Evolutionary conservation across 2,329 filamentous ascomycete species (phyloP).

Genomic region (Xylariales sp.): DNA sequence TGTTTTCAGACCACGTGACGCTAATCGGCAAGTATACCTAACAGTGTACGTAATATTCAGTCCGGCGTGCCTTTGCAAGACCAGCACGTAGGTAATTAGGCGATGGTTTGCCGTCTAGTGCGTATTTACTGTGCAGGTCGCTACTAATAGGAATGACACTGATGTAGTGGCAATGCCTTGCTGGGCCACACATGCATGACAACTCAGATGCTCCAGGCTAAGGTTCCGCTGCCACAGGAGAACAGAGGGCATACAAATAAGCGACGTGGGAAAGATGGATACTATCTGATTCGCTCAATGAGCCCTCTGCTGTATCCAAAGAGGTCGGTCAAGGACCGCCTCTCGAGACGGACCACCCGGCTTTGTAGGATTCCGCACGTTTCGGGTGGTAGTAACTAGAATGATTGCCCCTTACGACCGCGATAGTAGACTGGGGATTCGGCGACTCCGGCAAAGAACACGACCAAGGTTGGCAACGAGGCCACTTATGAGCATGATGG

Average conservation of each 20-base stretch:
- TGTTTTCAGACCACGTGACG: conserved; percentile 11
- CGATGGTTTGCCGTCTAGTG: neutral
- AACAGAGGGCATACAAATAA: conserved; percentile 1
- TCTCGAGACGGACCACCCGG: neutral
- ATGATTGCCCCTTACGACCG: conserved; percentile 8
- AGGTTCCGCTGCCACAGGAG: conserved; percentile 9
- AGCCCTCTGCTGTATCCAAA: neutral
- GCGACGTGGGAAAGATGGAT: neutral
- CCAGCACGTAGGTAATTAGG: neutral
- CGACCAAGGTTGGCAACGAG: neutral
- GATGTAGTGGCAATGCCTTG: neutral
- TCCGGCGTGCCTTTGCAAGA: neutral
- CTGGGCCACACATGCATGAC: conserved; percentile 27
- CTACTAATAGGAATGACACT: neutral
- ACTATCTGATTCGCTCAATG: conserved; percentile 6
- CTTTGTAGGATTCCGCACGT: conserved; percentile 3
- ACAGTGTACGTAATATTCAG: neutral
- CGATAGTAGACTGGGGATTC: neutral
- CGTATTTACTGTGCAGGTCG: neutral
- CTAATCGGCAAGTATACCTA: neutral
- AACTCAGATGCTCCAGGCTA: conserved; percentile 22
- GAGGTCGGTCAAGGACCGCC: neutral
- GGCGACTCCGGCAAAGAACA: conserved; percentile 7
- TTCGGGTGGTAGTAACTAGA: conserved; percentile 1
- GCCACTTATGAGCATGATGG: conserved; percentile 7